phyloP scores from a whole-genome alignment of 257 asterid species.

The Solanum paucissectum region DNA sequence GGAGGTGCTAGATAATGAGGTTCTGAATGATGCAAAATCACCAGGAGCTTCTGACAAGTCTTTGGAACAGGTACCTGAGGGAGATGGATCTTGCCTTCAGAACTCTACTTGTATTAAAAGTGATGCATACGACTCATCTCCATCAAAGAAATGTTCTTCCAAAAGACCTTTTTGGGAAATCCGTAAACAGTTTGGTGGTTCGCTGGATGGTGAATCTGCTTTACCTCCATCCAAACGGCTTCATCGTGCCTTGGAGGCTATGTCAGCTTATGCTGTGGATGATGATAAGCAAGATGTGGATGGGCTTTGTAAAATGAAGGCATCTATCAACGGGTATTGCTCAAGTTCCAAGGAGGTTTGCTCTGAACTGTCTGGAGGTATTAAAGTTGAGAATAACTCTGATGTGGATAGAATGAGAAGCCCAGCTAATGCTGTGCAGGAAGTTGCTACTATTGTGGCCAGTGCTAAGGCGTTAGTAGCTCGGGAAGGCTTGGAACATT shows the following conservation, averaged over 20 bases:
- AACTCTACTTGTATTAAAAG: constrained; percentile 16
- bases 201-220: constrained; percentile 74
- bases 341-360: constrained; percentile 11
- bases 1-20: constrained; percentile 24
- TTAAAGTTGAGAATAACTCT: not conserved
- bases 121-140: constrained; percentile 18
- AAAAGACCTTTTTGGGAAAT: constrained; percentile 37
- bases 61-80: constrained; percentile 28
- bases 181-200: constrained; percentile 30
- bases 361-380: constrained; percentile 13
- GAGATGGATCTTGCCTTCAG: constrained; percentile 23
- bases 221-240: constrained; percentile 95
- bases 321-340: constrained; percentile 6
- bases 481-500: constrained; percentile 11
- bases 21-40: constrained; percentile 38
- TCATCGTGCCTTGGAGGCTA: constrained; percentile 95
- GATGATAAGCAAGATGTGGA: constrained; percentile 32
- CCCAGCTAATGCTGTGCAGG: constrained; percentile 18
- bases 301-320: constrained; percentile 14
- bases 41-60: constrained; percentile 25
- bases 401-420: not conserved
- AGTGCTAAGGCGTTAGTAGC: constrained; percentile 10
- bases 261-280: constrained; percentile 93
- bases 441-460: constrained; percentile 21
- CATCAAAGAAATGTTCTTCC: constrained; percentile 20